Evolutionary conservation across 1,284 basidiomycete species (phyloP).

Genomic region (Neonothopanus nambi): DNA sequence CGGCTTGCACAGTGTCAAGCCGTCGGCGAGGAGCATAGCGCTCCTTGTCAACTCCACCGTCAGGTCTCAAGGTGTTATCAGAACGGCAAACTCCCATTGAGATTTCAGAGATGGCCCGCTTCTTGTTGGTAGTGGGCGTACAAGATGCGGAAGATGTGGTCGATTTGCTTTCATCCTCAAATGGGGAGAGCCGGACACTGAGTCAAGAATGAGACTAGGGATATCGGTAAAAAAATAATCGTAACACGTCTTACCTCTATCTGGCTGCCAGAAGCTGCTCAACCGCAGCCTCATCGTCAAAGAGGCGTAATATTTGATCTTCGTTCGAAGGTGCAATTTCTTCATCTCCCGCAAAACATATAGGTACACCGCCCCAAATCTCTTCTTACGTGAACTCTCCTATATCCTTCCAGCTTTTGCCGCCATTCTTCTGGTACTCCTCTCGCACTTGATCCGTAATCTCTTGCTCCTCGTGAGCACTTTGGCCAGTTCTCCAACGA

Average conservation of each 20-base stretch:
- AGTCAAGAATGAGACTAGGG: too few relatives aligned
- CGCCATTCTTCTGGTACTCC: constrained; percentile 6
- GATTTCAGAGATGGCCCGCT: too few relatives aligned
- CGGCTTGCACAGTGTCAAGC: neutral
- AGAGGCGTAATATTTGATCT: constrained; percentile 5
- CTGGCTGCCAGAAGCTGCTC: too few relatives aligned
- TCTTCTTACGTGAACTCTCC: constrained; percentile 13
- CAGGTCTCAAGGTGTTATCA: neutral
- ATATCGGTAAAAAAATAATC: too few relatives aligned
- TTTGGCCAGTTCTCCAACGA: neutral
- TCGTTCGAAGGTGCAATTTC: constrained; percentile 6
- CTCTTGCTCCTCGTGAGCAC: neutral
- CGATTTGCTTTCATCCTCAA: too few relatives aligned
- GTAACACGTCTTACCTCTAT: too few relatives aligned
- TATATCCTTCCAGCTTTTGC: constrained; percentile 11
- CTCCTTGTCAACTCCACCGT: neutral
- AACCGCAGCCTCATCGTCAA: too few relatives aligned
- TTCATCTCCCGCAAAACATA: neutral
- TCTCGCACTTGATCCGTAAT: neutral
- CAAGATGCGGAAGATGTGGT: too few relatives aligned
- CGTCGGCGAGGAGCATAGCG: constrained; percentile 1
- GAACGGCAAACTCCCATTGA: too few relatives aligned
- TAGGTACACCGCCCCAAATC: constrained; percentile 9
- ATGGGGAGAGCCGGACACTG: too few relatives aligned
- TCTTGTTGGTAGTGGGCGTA: too few relatives aligned